phyloP scores from a whole-genome alignment of 148 eudicot genomes.

The Rhododendron ovatum region DNA sequence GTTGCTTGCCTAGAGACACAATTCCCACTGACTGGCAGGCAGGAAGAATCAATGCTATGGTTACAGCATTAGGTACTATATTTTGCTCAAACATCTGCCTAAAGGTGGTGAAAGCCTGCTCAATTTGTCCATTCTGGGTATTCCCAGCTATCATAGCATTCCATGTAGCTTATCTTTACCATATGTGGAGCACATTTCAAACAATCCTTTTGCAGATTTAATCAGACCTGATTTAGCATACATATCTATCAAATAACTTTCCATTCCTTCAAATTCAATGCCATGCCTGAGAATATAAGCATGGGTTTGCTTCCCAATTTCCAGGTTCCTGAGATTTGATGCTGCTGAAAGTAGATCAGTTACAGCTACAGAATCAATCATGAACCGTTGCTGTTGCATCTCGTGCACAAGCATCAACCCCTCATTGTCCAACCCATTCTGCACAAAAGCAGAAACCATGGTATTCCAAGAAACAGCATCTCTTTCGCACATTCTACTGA shows the following conservation, averaged over 20 bases:
- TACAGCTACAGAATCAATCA: slow-evolving; percentile 59
- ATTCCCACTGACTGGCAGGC: slow-evolving; percentile 63
- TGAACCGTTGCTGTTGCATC: slow-evolving; percentile 76
- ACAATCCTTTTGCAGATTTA: slow-evolving; percentile 39
- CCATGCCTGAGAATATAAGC: slow-evolving; percentile 63
- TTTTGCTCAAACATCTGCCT: slow-evolving; percentile 57
- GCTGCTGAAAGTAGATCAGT: slow-evolving; percentile 78
- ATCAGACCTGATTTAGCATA: slow-evolving; percentile 68
- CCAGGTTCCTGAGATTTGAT: slow-evolving; percentile 67
- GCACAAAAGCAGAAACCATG: slow-evolving; percentile 74
- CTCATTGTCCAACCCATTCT: slow-evolving; percentile 66
- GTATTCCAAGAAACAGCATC: slow-evolving; percentile 89
- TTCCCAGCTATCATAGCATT: slow-evolving; percentile 74
- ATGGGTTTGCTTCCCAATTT: slow-evolving; percentile 77
- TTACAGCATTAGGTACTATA: slow-evolving; percentile 50
- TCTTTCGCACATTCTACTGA: slow-evolving; percentile 62
- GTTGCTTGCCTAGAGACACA: slow-evolving; percentile 54
- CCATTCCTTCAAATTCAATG: slow-evolving; percentile 69
- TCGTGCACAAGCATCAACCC: slow-evolving; percentile 81
- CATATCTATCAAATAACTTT: slow-evolving; percentile 73
- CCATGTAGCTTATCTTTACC: slow-evolving; percentile 79
- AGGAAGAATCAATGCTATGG: slow-evolving; percentile 60
- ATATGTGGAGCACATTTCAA: slow-evolving; percentile 32
- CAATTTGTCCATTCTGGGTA: slow-evolving; percentile 56
- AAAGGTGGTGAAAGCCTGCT: slow-evolving; percentile 51